These are phyloP conservation scores for Inonotus obliquus DNA, from an alignment of 1,284 basidiomycete genomes.

Conservation along the genomic window DNA sequence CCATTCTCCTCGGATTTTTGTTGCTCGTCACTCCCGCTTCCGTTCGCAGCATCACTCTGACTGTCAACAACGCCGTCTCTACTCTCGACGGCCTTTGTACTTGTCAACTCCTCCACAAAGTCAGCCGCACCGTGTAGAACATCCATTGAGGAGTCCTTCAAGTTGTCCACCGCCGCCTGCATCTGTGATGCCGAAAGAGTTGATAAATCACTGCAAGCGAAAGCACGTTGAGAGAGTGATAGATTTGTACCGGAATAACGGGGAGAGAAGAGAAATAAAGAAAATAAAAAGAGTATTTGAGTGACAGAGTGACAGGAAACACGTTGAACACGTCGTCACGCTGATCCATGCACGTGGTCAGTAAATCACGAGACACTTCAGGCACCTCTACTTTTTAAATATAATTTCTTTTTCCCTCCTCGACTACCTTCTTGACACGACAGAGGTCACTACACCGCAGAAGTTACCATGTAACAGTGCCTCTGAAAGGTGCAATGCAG, in stretches of 20 bases:
- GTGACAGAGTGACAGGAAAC: neutral
- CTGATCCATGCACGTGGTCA: too few relatives aligned
- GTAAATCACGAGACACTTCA: too few relatives aligned
- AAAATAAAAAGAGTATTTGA: neutral
- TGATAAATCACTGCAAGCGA: too few relatives aligned
- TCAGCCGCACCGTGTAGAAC: constrained; percentile 9
- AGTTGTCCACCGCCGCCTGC: neutral
- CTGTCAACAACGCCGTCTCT: neutral
- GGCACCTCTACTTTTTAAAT: too few relatives aligned
- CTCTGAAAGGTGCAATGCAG: too few relatives aligned
- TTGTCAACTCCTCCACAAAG: constrained; percentile 13
- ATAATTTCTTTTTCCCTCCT: too few relatives aligned
- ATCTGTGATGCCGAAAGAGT: neutral
- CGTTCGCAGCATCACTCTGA: neutral
- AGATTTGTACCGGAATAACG: neutral
- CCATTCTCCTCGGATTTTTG: neutral
- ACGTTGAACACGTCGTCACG: neutral
- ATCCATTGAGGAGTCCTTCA: neutral
- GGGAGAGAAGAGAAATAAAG: neutral
- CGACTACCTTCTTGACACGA: too few relatives aligned
- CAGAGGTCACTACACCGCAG: too few relatives aligned
- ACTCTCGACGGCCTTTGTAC: neutral
- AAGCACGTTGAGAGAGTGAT: neutral
- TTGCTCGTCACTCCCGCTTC: neutral
- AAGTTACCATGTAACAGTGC: too few relatives aligned